Base-by-base conservation (phyloP, 768 basidiomycete genomes). In the Serendipita sp. region DNA sequence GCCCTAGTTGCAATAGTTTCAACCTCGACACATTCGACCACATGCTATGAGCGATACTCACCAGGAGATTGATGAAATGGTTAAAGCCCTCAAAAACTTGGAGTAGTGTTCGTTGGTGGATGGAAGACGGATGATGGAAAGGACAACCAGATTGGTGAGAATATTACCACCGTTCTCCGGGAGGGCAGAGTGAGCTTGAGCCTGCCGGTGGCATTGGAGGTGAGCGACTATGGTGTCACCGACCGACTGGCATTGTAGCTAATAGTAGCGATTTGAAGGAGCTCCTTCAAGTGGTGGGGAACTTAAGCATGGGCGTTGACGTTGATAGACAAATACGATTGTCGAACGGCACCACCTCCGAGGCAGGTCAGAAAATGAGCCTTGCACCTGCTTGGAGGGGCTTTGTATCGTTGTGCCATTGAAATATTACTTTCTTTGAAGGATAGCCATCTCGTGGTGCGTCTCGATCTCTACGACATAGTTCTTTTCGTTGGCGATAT, bases 51-150 rank as follows among this genome's bases (percentile, higher is more conserved):
- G 96, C 97, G 71, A 99, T 98, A 7, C 96, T 99, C 13, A 89
- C 88, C 30, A 94, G 95, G 13, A 99, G 84, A 3, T 85, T 83
- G 1, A 95, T 94, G 67, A 88, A 91, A 73, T 92, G 96, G 74
- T 99, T 98, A 80, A 91, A 98, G 75, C 98, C 95, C 95, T 94
- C 0, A 96, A 99, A 56, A 94, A 82, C 74, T 85, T 84, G 3
- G 94, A 97, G 76, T 98, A 99, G 2, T 92, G 88, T 74, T 95
- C 90, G 72, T 99, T 99, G 54, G 90, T 91, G 51, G 89, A 77
- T 30, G 95, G 95, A 3, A 94, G 82, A 52, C 78, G 84, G 79
- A 92, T 95, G 4, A 79, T 74, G 10, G 86, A 85, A 16, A 80
- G 77, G 30, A 79, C 77, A 2, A 81, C 76, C n/a, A 78, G 72